A percentile compares a stretch with the other conserved stretches of the same genome.
Conservation (phyloP, 768 basidiomycete species). For the Auriscalpium microsporum region DNA sequence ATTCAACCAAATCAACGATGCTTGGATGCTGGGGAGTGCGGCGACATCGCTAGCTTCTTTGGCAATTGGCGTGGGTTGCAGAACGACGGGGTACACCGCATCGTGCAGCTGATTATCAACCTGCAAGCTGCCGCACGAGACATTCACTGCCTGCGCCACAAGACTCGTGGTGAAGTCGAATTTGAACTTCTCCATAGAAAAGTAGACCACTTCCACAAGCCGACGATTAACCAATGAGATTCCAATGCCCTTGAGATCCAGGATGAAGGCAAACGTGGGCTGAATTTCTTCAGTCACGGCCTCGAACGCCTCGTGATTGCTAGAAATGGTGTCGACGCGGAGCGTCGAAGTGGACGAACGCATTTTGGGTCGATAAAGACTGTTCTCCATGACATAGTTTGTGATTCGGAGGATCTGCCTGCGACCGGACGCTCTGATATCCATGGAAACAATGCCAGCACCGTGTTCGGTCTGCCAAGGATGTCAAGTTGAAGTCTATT, state of each 20-base stretch:
- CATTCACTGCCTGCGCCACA: constrained; percentile 68
- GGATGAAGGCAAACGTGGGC: constrained; percentile 53
- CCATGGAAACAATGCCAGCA: constrained; percentile 70
- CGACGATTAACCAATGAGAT: constrained; percentile 84
- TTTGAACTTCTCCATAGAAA: constrained; percentile 68
- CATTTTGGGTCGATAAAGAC: constrained; percentile 76
- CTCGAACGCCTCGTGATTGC: constrained; percentile 72
- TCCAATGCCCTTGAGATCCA: constrained; percentile 87
- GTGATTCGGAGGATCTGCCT: constrained; percentile 83
- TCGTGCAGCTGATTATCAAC: constrained; percentile 98
- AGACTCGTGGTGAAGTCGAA: constrained; percentile 79
- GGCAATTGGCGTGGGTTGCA: constrained; percentile 87
- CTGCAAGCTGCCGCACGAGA: constrained; percentile 83
- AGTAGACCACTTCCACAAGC: constrained; percentile 84
- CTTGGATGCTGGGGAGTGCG: constrained; percentile 82
- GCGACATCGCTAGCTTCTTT: constrained; percentile 69
- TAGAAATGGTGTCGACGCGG: constrained; percentile 63
- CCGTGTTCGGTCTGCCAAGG: constrained; percentile 41
- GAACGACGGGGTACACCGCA: constrained; percentile 86
- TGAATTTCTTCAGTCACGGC: constrained; percentile 68
- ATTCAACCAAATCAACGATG: constrained; percentile 82
- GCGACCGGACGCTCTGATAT: constrained; percentile 83
- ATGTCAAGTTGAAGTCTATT: neutral
- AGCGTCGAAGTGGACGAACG: constrained; percentile 40
- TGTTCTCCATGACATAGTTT: constrained; percentile 76